phyloP scores from a whole-genome alignment of 352 stramenopile species.

The Phytophthora sansomeana region DNA sequence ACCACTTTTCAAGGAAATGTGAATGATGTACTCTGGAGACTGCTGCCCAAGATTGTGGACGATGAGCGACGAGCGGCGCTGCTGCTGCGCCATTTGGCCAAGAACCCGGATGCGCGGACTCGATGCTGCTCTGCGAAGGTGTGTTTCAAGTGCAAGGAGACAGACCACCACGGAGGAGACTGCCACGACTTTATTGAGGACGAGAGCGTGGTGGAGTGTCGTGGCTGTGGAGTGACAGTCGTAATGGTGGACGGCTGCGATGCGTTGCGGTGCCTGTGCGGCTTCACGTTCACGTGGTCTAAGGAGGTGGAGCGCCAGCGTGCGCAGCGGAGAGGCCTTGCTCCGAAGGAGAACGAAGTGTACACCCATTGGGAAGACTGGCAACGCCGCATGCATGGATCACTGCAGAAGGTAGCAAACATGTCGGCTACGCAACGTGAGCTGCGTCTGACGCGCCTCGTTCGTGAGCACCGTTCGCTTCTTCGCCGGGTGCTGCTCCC shows the following conservation, averaged over 20 bases:
- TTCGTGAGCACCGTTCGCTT: constrained; percentile 40
- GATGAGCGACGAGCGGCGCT: constrained; percentile 65
- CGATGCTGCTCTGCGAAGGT: constrained; percentile 50
- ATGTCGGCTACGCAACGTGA: constrained; percentile 41
- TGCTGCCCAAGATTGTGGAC: constrained; percentile 54
- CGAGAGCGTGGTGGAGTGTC: constrained; percentile 60
- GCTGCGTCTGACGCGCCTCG: constrained; percentile 41
- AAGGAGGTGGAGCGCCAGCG: constrained; percentile 56
- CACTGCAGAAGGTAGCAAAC: constrained; percentile 36
- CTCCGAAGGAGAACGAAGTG: constrained; percentile 34
- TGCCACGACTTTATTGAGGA: constrained; percentile 68
- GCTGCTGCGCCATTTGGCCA: constrained; percentile 53
- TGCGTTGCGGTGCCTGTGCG: constrained; percentile 59
- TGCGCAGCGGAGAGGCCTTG: constrained; percentile 56
- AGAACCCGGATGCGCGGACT: constrained; percentile 57
- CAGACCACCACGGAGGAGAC: constrained; percentile 50
- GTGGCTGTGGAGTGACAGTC: constrained; percentile 60
- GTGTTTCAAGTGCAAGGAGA: constrained; percentile 76
- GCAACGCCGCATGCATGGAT: constrained; percentile 27
- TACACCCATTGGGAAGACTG: constrained; percentile 46
- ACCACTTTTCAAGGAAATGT: constrained; percentile 29
- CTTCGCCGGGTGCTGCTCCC: constrained; percentile 43
- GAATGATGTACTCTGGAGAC: constrained; percentile 34
- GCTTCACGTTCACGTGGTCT: constrained; percentile 60
- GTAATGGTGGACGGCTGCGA: constrained; percentile 76